phyloP scores from a whole-genome alignment of 228 moss, liverwort and hornwort species.

The Sphagnum magellanicum region DNA sequence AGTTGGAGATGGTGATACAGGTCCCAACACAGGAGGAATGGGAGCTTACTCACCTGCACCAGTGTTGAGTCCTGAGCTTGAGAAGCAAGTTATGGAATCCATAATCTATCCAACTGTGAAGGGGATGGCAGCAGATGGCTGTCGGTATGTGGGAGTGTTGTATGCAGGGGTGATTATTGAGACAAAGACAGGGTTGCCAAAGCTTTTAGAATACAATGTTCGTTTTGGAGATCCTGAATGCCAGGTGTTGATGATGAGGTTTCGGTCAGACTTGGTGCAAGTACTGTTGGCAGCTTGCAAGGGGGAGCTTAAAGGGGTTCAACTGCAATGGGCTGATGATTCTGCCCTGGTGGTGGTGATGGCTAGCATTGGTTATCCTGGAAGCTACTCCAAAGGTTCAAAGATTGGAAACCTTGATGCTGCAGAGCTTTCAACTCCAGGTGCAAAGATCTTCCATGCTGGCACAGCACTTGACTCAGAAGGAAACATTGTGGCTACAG shows the following conservation, averaged over 20 bases:
- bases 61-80: constrained; percentile 52
- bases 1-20: constrained; percentile 85
- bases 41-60: constrained; percentile 94
- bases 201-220: constrained; percentile 90
- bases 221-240: constrained; percentile 97
- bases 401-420: constrained; percentile 56
- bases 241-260: constrained; percentile 82
- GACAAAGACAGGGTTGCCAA: constrained; percentile 73
- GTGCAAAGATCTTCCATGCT: constrained; percentile 75
- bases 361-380: constrained; percentile 82
- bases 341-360: constrained; percentile 84
- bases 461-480: constrained; percentile 58
- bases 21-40: constrained; percentile 93
- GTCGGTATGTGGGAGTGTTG: constrained; percentile 63
- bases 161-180: constrained; percentile 93
- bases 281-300: constrained; percentile 61
- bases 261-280: constrained; percentile 74
- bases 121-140: constrained; percentile 70
- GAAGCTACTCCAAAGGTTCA: constrained; percentile 48
- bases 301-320: constrained; percentile 52
- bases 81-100: constrained; percentile 57
- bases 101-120: constrained; percentile 82
- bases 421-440: constrained; percentile 34
- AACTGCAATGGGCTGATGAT: constrained; percentile 59
- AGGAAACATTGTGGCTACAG: constrained; percentile 56